phyloP scores from a whole-genome alignment of 768 basidiomycete genomes.

The Phaffia australis region DNA sequence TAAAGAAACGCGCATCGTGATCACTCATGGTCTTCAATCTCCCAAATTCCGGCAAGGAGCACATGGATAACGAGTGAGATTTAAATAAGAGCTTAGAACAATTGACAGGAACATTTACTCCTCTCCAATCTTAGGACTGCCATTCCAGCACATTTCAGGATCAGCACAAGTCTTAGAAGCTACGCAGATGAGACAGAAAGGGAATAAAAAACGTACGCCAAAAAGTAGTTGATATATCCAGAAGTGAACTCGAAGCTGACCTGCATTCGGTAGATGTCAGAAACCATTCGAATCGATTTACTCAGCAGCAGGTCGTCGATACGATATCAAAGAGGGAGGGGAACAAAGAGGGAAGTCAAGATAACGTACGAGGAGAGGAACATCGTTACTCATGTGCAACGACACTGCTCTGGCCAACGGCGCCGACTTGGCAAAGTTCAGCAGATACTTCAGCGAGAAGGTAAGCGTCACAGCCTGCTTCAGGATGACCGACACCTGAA shows the following conservation, averaged over 20 bases:
- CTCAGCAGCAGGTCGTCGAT: neutral
- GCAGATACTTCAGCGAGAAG: slow-evolving; percentile 92
- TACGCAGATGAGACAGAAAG: neutral
- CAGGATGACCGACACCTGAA: slow-evolving; percentile 68
- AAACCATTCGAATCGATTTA: neutral
- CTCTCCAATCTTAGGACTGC: slow-evolving; percentile 72
- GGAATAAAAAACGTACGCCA: slow-evolving; percentile 45
- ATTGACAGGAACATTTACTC: slow-evolving; percentile 43
- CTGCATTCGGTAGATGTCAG: slow-evolving; percentile 38
- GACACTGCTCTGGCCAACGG: slow-evolving; percentile 60
- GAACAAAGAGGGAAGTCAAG: neutral
- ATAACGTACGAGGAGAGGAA: slow-evolving; percentile 66
- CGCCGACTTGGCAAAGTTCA: slow-evolving; percentile 88
- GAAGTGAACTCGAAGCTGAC: slow-evolving; percentile 82
- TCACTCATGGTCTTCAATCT: no score
- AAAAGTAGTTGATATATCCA: slow-evolving; percentile 83
- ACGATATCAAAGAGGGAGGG: neutral
- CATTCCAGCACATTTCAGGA: neutral
- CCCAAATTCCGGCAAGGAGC: no score
- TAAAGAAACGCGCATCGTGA: no score
- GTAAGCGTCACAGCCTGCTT: slow-evolving; percentile 83
- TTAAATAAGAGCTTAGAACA: neutral
- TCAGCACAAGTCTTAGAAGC: neutral
- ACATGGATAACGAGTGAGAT: no score
- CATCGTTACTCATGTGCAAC: slow-evolving; percentile 84